Evolutionary conservation across 2,329 filamentous ascomycete species (phyloP), one percentile per base, ranked within the genome.

Genomic region (Aspergillus carbonarius): DNA sequence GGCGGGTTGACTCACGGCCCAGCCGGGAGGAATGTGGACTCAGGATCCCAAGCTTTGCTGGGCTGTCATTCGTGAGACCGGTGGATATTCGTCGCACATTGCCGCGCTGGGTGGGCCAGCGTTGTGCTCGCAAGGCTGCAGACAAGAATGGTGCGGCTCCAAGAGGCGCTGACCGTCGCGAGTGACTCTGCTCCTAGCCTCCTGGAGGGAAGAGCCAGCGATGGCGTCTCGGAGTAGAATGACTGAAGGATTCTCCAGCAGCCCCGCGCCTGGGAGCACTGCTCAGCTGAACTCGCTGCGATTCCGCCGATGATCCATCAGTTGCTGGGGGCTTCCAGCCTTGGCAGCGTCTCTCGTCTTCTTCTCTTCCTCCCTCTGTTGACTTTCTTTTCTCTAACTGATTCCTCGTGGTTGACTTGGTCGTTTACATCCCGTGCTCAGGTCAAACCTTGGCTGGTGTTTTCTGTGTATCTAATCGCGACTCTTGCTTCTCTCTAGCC

Each of bases 51-150:
- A 54, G 30, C 15, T 42, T 39, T 44, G 12, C 25, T 44, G 23
- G 15, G 18, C 34, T 23, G 49, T 25, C 32, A 52, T 52, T 52
- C 49, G 49, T 39, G 49, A 52, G 15, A 34, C 13, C 49, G 20
- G 37, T 42, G 25, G 51, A 54, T 42, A 42, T 32, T 42, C 27
- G 44, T 48, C 25, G 44, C 44, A 54, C 18, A 40, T 12, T 54
- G 23, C 23, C 51, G 51, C 37, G 37, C n/a, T 9, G 25, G 23
- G 37, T 54, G 39, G 51, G 40, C 51, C 51, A 30, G 37, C 20
- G 30, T 54, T 17, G 23, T 27, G 50, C 20, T 42, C 20, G 23
- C 51, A 54, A 54, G 51, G 51, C 51, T 54, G 51, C 51, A 54
- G 51, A 23, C 39, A 18, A 8, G n/a, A 48, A 35, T 25, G 18